Evolutionary conservation across 2,329 filamentous ascomycete genomes (phyloP), one percentile per base, ranked within the genome.

Genomic region (Xenoacremonium recifei): DNA sequence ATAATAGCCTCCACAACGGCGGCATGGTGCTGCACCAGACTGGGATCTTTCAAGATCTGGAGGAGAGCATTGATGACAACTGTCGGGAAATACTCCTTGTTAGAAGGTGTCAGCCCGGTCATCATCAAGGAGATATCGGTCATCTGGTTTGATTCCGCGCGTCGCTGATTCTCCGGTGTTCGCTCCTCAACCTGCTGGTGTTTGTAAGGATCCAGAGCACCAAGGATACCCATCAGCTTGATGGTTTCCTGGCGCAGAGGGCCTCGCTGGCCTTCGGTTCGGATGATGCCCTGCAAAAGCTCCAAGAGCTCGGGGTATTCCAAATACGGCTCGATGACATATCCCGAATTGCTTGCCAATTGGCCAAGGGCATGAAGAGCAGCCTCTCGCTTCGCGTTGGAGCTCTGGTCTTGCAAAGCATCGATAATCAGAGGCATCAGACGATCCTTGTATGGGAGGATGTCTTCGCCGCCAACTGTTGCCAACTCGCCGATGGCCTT

Each of bases 61-160:
- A 99, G 82, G 10, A 99, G 77, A 2, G 93, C 95, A 58, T 96
- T 96, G 62, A 99, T 96, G 35, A 96, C 93, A 15, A 99, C 90
- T 0, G 93, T 99, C 1, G 93, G 93, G 60, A 96, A 99, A 66
- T 99, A 99, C 58, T 99, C 93, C 60, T 99, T 96, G 59, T 89
- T 96, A 0, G 92, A 97, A 0, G 93, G 95, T 1, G 91, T 97
- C 30, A 96, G 75, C 12, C 95, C 93, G 31, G 89, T 90, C 92
- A 99, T 99, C 76, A 99, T 97, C 21, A 99, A 76, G 4, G 91
- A 93, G 34, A 99, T 95, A 65, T 99, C 93, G 1, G 92, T 95
- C 56, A 95, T 71, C 43, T 82, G 80, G 30, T 77, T 80, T 2
- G 75, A 74, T 52, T 85, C 82, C 29, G 75, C 73, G 16, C 76